Evolutionary conservation across 2,329 filamentous ascomycete genomes (phyloP).

Genomic region (Aspergillus spinulosporus): DNA sequence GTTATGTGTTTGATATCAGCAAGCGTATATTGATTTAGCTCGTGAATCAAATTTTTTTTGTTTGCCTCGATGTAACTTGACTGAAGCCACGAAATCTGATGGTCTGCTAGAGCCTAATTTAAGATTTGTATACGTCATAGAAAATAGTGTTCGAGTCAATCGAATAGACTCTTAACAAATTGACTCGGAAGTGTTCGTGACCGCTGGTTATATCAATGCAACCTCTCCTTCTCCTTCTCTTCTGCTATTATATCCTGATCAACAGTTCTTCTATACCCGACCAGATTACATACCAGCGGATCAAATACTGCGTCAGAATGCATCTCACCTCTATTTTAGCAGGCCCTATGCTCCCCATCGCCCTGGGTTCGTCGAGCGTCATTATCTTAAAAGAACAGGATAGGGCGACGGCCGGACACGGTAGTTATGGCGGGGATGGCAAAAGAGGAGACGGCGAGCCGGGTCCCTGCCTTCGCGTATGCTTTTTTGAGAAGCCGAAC

Average conservation of each 20-base stretch:
- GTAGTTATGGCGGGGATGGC: no score
- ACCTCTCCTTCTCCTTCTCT: background rate
- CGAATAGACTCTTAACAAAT: no score
- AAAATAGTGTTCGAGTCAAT: no score
- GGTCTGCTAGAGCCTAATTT: no score
- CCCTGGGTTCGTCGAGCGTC: background rate
- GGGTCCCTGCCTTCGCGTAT: background rate
- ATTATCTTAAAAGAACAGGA: background rate
- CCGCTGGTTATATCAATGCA: no score
- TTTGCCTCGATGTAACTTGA: background rate
- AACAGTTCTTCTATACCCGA: no score
- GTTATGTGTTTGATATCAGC: constrained; percentile 26
- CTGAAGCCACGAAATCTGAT: no score
- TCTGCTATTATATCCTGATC: background rate
- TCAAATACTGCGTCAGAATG: background rate
- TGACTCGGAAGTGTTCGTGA: background rate
- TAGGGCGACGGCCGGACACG: background rate
- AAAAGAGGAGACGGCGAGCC: background rate
- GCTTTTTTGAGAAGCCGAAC: background rate
- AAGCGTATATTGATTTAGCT: constrained; percentile 21
- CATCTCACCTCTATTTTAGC: background rate
- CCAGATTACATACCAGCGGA: no score
- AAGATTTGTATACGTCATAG: no score
- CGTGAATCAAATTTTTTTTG: constrained; percentile 19
- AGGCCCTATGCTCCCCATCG: background rate